Base-by-base conservation (phyloP, 2,329 filamentous ascomycete genomes). In the Hortaea werneckii region DNA sequence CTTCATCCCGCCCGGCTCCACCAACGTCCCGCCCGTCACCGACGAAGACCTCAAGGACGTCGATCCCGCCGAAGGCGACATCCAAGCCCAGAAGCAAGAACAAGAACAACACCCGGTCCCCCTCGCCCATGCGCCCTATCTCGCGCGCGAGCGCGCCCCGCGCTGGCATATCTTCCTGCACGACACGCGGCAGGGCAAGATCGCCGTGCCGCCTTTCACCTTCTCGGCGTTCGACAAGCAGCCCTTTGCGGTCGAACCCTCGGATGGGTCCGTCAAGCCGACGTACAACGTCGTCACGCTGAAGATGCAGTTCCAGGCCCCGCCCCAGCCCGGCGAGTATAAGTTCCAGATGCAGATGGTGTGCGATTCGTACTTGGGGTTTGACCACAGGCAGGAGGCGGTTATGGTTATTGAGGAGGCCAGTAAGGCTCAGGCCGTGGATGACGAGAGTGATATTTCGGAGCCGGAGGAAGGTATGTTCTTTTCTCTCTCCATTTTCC, bases 261-360 rank as follows among this genome's bases (percentile, higher is more conserved):
- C 20, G 20, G 48, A 45, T 10, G 50, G 41, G 12, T 10, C 32
- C 27, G 29, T 32, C 32, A 85, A 85, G 63, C 90, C 90, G 2
- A 96, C 92, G 2, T 98, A 87, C 70, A 83, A 89, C 59, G 83
- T 98, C 70, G 89, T 96, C 67, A 98, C 92, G 3, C 74, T 96
- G 60, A 96, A 95, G 75, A 90, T 94, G 65, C 87, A 95, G 65
- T 98, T 98, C 67, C 87, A 90, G 54, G 90, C 92, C 1, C 92
- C 92, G 38, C 88, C 90, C 26, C 86, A 95, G 63, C 79, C 87
- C 5, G 92, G 90, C 40, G 84, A 89, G 65, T 98, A 95, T 70
- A 89, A 85, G 1, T 98, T 98, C 63, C 84, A 88, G 50, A 85
- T 96, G 81, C 84, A 96, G 66, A 73, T 95, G 52, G 75, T 96